phyloP scores from a whole-genome alignment of 2,329 filamentous ascomycete species.

The Pochonia chlamydosporia region DNA sequence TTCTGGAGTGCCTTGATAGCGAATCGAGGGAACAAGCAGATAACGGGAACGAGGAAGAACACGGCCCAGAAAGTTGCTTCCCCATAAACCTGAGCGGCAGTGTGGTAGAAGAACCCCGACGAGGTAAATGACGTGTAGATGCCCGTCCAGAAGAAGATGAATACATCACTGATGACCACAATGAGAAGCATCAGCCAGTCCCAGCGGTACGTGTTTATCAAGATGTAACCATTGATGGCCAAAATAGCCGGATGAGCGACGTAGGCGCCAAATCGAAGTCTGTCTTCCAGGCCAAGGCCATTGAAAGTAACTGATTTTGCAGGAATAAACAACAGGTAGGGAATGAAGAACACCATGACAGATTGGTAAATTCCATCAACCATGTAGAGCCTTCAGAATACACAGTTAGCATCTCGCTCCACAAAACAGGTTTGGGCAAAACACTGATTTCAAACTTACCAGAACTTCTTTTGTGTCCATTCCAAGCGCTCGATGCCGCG shows the following conservation, averaged over 20 bases:
- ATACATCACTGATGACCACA: constrained; percentile 72
- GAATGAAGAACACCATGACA: constrained; percentile 86
- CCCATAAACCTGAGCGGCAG: constrained; percentile 72
- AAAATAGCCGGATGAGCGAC: constrained; percentile 79
- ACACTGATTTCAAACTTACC: constrained; percentile 51
- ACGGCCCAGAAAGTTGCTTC: constrained; percentile 83
- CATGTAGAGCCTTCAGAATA: constrained; percentile 98
- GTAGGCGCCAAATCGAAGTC: constrained; percentile 79
- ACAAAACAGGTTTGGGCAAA: background rate
- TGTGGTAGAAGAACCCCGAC: constrained; percentile 61
- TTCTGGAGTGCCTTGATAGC: constrained; percentile 84
- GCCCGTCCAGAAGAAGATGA: constrained; percentile 95
- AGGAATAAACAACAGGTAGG: constrained; percentile 70
- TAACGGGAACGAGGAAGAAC: constrained; percentile 69
- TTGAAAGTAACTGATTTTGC: constrained; percentile 65
- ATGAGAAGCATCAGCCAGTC: constrained; percentile 92
- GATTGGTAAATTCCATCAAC: constrained; percentile 91
- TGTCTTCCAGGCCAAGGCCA: constrained; percentile 72
- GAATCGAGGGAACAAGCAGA: constrained; percentile 85
- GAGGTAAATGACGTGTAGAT: constrained; percentile 59
- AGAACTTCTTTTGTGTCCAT: constrained; percentile 96
- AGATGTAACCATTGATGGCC: constrained; percentile 87
- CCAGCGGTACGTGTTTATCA: constrained; percentile 97
- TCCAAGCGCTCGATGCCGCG: constrained; percentile 92
- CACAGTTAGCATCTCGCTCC: constrained; percentile 8